A percentile compares a stretch with the other conserved stretches of the same genome.
Evolutionary conservation across 768 basidiomycete species (phyloP).

Genomic region (Lentinula raphanica): DNA sequence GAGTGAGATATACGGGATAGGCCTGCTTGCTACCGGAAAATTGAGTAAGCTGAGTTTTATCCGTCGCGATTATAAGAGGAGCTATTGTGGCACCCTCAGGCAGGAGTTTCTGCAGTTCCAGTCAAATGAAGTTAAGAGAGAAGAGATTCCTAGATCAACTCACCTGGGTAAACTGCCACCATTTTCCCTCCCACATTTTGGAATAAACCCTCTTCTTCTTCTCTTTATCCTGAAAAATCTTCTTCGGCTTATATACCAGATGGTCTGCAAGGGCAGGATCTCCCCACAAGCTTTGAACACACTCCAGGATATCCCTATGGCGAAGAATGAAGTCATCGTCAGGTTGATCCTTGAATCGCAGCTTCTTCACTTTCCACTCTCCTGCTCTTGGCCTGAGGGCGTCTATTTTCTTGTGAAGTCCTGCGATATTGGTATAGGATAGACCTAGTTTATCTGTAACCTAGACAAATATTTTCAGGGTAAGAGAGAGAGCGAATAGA

Average conservation of each 20-base stretch:
- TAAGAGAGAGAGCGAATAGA: neutral
- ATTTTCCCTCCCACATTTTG: too few species aligned
- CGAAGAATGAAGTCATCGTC: constrained; percentile 15
- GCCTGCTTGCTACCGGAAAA: constrained; percentile 24
- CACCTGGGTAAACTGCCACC: too few species aligned
- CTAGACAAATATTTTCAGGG: too few species aligned
- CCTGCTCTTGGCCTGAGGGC: too few species aligned
- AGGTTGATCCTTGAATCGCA: constrained; percentile 8
- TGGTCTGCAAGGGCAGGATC: constrained; percentile 19
- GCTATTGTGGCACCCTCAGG: constrained; percentile 13
- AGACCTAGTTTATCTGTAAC: constrained; percentile 9
- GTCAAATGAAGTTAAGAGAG: neutral
- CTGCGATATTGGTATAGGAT: constrained; percentile 15
- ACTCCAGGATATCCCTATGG: constrained; percentile 19
- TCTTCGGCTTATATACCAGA: constrained; percentile 19
- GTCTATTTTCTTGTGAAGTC: too few species aligned
- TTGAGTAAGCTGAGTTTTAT: too few species aligned
- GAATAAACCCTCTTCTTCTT: too few species aligned
- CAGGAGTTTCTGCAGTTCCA: neutral
- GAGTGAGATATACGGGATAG: constrained; percentile 29
- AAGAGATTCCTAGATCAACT: neutral
- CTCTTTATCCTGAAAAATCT: too few species aligned
- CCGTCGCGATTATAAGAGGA: too few species aligned
- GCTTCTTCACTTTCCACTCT: too few species aligned
- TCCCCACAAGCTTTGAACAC: constrained; percentile 18